Conservation (phyloP, 495 filamentous ascomycete genomes). For the Friedmanniomyces simplex region DNA sequence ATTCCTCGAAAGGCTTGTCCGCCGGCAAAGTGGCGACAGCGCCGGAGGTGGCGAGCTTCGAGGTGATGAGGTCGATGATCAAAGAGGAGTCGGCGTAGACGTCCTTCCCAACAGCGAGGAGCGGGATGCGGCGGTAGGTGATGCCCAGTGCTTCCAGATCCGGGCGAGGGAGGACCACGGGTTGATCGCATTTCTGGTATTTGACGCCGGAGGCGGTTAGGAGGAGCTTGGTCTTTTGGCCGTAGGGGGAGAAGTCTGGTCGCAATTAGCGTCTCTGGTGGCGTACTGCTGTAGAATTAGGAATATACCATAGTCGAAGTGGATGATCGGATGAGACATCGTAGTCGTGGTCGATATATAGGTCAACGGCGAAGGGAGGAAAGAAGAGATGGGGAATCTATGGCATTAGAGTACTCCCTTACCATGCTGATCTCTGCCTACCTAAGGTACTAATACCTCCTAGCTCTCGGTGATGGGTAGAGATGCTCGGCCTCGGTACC, state of each 20-base stretch:
- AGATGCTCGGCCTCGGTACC: not conserved
- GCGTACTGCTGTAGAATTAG: not conserved
- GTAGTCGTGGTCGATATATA: not conserved
- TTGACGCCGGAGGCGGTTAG: slow-evolving; percentile 10
- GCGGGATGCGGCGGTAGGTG: slow-evolving; percentile 30
- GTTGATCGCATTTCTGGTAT: slow-evolving; percentile 17
- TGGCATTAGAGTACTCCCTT: not conserved
- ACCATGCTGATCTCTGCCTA: not conserved
- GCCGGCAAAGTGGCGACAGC: not conserved
- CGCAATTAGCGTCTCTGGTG: not conserved
- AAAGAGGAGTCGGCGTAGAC: slow-evolving; percentile 29
- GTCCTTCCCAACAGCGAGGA: slow-evolving; percentile 28
- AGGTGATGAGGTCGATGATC: slow-evolving; percentile 24
- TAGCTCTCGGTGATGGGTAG: no score
- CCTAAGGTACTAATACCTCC: not conserved
- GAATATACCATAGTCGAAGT: slow-evolving; percentile 20
- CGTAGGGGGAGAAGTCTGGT: slow-evolving; percentile 21
- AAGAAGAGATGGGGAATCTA: not conserved
- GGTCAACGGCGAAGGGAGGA: not conserved
- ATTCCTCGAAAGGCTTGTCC: slow-evolving; percentile 21
- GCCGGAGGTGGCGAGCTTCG: slow-evolving; percentile 7
- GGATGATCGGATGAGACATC: slow-evolving; percentile 15
- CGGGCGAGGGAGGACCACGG: slow-evolving; percentile 20
- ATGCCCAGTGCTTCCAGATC: slow-evolving; percentile 25
- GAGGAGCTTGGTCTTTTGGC: slow-evolving; percentile 21